Conservation (phyloP, 1,284 basidiomycete genomes). For the Athelia psychrophila region DNA sequence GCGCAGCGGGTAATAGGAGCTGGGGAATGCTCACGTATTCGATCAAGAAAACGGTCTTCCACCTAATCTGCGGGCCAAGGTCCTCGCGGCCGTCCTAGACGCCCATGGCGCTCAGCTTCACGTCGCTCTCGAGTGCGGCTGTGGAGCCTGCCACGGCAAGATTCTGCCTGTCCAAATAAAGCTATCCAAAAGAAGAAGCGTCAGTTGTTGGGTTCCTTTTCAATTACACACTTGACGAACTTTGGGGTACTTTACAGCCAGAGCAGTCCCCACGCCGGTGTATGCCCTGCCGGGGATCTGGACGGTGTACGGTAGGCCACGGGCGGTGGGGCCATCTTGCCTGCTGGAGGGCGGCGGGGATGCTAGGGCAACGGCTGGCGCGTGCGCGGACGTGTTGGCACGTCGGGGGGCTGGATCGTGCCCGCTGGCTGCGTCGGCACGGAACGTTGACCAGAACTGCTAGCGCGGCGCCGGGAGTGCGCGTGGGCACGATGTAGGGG, state of each 20-base stretch:
- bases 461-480: no score
- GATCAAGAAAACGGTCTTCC: slow-evolving; percentile 82
- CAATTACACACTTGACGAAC: slow-evolving; percentile 36
- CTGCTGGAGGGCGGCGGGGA: no score
- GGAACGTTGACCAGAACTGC: no score
- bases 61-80: slow-evolving; percentile 83
- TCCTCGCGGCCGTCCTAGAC: slow-evolving; percentile 81
- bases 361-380: slow-evolving; percentile 58
- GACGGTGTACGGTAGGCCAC: slow-evolving; percentile 53
- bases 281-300: slow-evolving; percentile 46
- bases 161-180: slow-evolving; percentile 72
- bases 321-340: slow-evolving; percentile 41
- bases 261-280: slow-evolving; percentile 47
- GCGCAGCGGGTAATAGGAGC: background rate
- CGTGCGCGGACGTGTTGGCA: no score
- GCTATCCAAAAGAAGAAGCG: slow-evolving; percentile 36
- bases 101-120: slow-evolving; percentile 55
- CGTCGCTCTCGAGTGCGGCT: slow-evolving; percentile 61
- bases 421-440: no score
- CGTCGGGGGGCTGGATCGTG: no score
- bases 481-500: no score
- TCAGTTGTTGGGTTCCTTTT: background rate
- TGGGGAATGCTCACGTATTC: slow-evolving; percentile 88
- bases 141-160: slow-evolving; percentile 61
- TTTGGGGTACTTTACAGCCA: slow-evolving; percentile 55